A percentile compares a stretch with the other conserved stretches of the same genome.
Evolutionary conservation across 192 early-diverging fungal genomes (phyloP).

Genomic region (Irineochytrium annulatum): DNA sequence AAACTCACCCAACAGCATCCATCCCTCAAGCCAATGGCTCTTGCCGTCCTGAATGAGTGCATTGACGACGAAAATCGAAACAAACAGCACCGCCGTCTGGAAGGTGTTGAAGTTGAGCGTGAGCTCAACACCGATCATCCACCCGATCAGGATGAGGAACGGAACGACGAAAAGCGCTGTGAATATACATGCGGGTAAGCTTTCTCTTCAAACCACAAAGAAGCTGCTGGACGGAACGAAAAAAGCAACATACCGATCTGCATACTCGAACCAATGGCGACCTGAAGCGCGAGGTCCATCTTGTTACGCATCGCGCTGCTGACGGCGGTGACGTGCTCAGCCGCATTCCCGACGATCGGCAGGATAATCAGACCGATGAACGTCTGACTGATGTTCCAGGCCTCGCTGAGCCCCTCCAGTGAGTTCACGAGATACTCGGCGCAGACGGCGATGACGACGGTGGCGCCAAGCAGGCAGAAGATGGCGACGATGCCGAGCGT

Average conservation of each 20-base stretch:
- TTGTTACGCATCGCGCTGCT: conserved; percentile 79
- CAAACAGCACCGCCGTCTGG: conserved; percentile 78
- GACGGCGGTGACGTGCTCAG: conserved; percentile 83
- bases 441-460: conserved; percentile 69
- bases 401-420: conserved; percentile 69
- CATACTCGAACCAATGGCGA: conserved; percentile 84
- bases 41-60: conserved; percentile 67
- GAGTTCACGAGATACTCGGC: conserved; percentile 82
- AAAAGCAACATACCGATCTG: conserved; percentile 77
- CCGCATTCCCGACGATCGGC: conserved; percentile 89
- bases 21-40: conserved; percentile 91
- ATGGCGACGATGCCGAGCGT: conserved; percentile 60
- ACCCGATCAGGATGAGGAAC: conserved; percentile 64
- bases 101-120: conserved; percentile 78
- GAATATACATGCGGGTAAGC: no score
- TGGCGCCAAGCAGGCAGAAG: conserved; percentile 56
- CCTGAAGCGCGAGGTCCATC: conserved; percentile 86
- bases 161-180: conserved; percentile 15
- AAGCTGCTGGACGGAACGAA: conserved; percentile 56
- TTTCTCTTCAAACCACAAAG: background rate
- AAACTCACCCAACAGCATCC: conserved; percentile 74
- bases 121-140: conserved; percentile 77
- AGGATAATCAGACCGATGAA: conserved; percentile 91
- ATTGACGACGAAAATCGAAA: conserved; percentile 47
- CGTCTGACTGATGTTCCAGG: conserved; percentile 67